phyloP scores from a whole-genome alignment of 257 asterid genomes.

The Scutellaria baicalensis region DNA sequence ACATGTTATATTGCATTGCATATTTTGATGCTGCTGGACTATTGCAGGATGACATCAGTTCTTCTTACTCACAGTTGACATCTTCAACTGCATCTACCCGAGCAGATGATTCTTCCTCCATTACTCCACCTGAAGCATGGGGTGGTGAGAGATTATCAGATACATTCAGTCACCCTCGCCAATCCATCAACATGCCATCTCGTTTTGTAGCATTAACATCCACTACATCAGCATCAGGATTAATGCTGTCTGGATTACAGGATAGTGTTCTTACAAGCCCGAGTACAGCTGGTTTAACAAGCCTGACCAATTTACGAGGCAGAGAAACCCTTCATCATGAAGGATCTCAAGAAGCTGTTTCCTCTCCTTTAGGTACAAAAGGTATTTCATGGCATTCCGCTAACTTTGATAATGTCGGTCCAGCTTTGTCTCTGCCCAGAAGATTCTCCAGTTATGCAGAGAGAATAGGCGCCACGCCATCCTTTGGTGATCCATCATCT shows the following conservation, averaged over 20 bases:
- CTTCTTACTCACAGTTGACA: slow-evolving; percentile 52
- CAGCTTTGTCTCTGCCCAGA: slow-evolving; percentile 51
- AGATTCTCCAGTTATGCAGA: slow-evolving; percentile 88
- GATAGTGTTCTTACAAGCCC: slow-evolving; percentile 42
- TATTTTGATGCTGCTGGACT: slow-evolving; percentile 17
- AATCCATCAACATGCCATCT: slow-evolving; percentile 59
- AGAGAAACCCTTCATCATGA: slow-evolving; percentile 43
- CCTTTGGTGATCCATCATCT: slow-evolving; percentile 51
- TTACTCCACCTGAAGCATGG: slow-evolving; percentile 97
- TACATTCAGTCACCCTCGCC: slow-evolving; percentile 54
- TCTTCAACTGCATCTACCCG: slow-evolving; percentile 47
- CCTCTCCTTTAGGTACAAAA: slow-evolving; percentile 48
- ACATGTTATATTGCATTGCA: background rate
- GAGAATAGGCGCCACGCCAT: slow-evolving; percentile 73
- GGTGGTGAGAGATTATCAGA: slow-evolving; percentile 81
- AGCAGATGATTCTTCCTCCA: slow-evolving; percentile 53
- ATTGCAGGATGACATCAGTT: slow-evolving; percentile 57
- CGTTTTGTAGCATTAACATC: slow-evolving; percentile 54
- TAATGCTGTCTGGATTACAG: slow-evolving; percentile 57
- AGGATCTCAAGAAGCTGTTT: slow-evolving; percentile 43
- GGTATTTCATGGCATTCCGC: slow-evolving; percentile 29
- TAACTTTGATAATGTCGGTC: slow-evolving; percentile 53
- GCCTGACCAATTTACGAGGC: slow-evolving; percentile 40
- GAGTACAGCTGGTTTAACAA: slow-evolving; percentile 41
- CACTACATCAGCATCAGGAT: slow-evolving; percentile 50